Conservation (phyloP, 2,329 filamentous ascomycete genomes). For the Daldinia eschscholtzii region DNA sequence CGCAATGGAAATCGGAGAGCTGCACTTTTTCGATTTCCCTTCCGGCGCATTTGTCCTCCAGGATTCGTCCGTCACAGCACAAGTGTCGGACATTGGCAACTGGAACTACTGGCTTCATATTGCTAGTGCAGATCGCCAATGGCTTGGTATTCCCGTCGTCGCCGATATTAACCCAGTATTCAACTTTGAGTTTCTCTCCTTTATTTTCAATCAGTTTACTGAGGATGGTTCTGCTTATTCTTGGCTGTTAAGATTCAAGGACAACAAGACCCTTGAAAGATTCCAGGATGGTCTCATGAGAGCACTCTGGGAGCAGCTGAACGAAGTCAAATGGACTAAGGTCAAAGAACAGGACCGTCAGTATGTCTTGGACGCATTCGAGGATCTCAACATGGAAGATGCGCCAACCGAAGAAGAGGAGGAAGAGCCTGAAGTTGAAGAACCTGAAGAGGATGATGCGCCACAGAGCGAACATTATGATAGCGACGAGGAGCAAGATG, state of each 20-base stretch:
- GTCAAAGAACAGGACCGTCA: slow-evolving; percentile 92
- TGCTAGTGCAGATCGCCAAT: slow-evolving; percentile 78
- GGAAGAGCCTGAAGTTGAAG: slow-evolving; percentile 68
- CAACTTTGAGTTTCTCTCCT: slow-evolving; percentile 98
- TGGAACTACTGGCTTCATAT: slow-evolving; percentile 99
- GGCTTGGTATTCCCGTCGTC: slow-evolving; percentile 86
- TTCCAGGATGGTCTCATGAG: slow-evolving; percentile 97
- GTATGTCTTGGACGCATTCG: slow-evolving; percentile 95
- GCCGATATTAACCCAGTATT: slow-evolving; percentile 98
- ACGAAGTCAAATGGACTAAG: slow-evolving; percentile 94
- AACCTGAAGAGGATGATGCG: slow-evolving; percentile 69
- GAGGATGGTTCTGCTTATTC: slow-evolving; percentile 91
- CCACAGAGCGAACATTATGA: slow-evolving; percentile 78
- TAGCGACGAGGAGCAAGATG: slow-evolving; percentile 81
- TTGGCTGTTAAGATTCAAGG: slow-evolving; percentile 93
- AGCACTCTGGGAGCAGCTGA: slow-evolving; percentile 95
- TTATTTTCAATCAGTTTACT: slow-evolving; percentile 98
- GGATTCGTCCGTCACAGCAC: slow-evolving; percentile 79
- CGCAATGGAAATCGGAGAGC: slow-evolving; percentile 80
- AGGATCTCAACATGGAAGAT: slow-evolving; percentile 93
- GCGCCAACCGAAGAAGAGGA: slow-evolving; percentile 66
- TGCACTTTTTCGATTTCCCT: slow-evolving; percentile 93
- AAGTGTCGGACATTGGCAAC: slow-evolving; percentile 85
- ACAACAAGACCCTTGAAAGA: slow-evolving; percentile 81
- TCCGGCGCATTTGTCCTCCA: slow-evolving; percentile 87